A percentile compares a stretch with the other conserved stretches of the same genome.
Conservation (phyloP, 139 green algal species). For the Haematococcus lacustris region DNA sequence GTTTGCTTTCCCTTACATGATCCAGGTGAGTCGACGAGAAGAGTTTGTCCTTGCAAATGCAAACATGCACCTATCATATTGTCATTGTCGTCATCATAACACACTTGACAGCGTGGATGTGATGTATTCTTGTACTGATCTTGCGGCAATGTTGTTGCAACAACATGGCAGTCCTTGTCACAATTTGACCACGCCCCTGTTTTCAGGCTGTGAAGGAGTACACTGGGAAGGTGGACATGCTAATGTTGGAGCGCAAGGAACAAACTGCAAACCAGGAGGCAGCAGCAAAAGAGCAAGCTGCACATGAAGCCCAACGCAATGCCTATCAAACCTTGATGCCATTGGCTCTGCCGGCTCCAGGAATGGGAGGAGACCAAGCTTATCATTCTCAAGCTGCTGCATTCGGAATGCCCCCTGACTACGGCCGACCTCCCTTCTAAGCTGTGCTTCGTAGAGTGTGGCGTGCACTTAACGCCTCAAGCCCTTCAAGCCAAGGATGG, state of each 20-base stretch:
- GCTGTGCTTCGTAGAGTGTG: too few species aligned
- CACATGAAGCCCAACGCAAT: constrained; percentile 48
- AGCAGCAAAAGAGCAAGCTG: constrained; percentile 32
- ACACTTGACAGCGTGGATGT: too few species aligned
- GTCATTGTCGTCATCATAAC: too few species aligned
- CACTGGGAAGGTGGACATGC: constrained; percentile 73
- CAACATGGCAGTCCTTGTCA: too few species aligned
- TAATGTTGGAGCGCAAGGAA: constrained; percentile 63
- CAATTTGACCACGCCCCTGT: too few species aligned
- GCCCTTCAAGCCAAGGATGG: too few species aligned
- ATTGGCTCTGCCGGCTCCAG: constrained; percentile 64
- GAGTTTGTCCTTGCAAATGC: not conserved
- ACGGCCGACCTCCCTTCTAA: too few species aligned
- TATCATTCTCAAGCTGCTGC: too few species aligned
- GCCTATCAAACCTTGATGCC: constrained; percentile 74
- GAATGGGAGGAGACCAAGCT: constrained; percentile 11
- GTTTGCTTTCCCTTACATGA: constrained; percentile 93
- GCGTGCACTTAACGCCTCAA: too few species aligned
- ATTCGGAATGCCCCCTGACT: too few species aligned
- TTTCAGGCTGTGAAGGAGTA: constrained; percentile 83
- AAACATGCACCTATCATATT: not conserved
- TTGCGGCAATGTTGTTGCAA: too few species aligned
- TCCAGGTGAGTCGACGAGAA: constrained; percentile 51
- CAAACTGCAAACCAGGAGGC: constrained; percentile 26
- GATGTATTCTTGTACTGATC: too few species aligned